These are phyloP conservation scores for Huntiella bhutanensis DNA, from an alignment of 2,329 filamentous ascomycete species.

Conservation along the genomic window DNA sequence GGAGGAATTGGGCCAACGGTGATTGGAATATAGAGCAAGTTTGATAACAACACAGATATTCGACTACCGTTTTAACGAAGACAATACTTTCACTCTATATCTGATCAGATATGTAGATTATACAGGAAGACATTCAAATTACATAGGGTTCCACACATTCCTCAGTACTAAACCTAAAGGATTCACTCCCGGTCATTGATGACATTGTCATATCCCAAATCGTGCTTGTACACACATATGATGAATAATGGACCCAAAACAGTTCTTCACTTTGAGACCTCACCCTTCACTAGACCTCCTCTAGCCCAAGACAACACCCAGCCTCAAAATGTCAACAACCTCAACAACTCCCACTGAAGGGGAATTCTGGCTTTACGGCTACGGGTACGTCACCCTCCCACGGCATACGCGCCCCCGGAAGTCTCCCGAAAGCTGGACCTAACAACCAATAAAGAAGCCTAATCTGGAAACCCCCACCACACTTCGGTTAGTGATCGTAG, in stretches of 20 bases:
- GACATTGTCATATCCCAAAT: neutral
- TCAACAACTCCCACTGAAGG: slow-evolving; percentile 17
- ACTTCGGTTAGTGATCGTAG: slow-evolving; percentile 50
- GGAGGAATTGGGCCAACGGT: no score
- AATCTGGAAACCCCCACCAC: slow-evolving; percentile 95
- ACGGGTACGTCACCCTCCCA: slow-evolving; percentile 44
- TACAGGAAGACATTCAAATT: no score
- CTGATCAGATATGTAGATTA: no score
- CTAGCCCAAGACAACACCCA: neutral
- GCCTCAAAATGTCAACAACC: slow-evolving; percentile 20
- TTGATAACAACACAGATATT: no score
- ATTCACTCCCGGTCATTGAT: neutral
- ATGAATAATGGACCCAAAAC: neutral
- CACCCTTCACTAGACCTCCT: no score
- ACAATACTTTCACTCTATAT: no score
- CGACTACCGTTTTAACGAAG: no score
- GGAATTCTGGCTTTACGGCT: slow-evolving; percentile 94
- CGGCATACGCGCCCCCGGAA: neutral
- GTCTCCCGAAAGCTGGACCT: neutral
- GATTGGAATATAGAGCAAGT: rapidly evolving
- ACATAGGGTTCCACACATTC: no score
- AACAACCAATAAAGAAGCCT: slow-evolving; percentile 39
- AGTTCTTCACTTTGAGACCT: no score
- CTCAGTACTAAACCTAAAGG: no score
- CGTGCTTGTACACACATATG: neutral